These are phyloP conservation scores for Effrenium voratum DNA, from an alignment of 73 alveolate genomes.

Conservation along the genomic window DNA sequence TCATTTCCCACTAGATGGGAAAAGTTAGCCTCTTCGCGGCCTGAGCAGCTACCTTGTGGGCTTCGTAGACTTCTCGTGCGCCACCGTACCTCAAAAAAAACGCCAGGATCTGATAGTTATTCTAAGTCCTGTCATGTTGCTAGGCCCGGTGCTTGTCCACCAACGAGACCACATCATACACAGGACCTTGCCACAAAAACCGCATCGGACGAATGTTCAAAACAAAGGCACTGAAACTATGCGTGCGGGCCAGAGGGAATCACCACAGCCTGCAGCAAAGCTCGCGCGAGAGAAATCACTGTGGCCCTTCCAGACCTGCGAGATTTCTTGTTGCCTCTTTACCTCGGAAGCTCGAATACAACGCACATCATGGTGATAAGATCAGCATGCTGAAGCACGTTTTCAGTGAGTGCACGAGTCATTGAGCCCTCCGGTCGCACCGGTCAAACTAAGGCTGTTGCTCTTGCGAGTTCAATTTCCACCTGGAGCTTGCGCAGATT, in stretches of 20 bases:
- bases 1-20: background rate
- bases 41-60: conserved; percentile 59
- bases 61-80: conserved; percentile 42
- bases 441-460: too few relatives aligned
- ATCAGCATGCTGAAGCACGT: background rate
- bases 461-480: conserved; percentile 84
- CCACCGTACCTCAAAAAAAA: conserved; percentile 41
- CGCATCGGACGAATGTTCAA: background rate
- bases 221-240: background rate
- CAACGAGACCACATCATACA: conserved; percentile 67
- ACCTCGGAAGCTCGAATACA: background rate
- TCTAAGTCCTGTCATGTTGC: background rate
- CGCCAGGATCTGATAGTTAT: background rate
- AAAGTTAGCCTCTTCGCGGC: background rate
- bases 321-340: conserved; percentile 71
- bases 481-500: too few relatives aligned
- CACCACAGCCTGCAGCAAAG: conserved; percentile 40
- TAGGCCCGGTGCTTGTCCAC: conserved; percentile 50
- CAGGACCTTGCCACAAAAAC: conserved; percentile 50
- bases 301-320: background rate
- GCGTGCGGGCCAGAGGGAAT: conserved; percentile 31
- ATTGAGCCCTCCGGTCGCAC: too few relatives aligned
- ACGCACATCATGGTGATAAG: too few relatives aligned
- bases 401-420: too few relatives aligned
- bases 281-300: background rate